Evolutionary conservation across 805 yeast species (phyloP).

Genomic region (Yamadazyma scolyti): DNA sequence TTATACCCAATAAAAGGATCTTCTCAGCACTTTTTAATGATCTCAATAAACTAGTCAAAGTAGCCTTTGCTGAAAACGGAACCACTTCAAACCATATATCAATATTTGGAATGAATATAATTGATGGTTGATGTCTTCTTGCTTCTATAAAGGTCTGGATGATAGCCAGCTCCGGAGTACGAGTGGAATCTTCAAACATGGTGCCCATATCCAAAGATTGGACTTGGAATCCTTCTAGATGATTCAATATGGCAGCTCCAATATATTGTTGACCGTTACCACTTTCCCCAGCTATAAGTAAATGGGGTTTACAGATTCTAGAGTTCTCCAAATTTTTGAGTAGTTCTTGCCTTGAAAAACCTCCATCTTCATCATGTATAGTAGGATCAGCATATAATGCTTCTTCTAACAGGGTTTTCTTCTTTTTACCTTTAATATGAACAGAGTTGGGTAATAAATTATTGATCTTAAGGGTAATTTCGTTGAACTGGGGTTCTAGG

Average conservation of each 20-base stretch:
- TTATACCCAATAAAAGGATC: constrained; percentile 69
- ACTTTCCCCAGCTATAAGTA: constrained; percentile 64
- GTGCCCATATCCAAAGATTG: constrained; percentile 82
- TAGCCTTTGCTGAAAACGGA: constrained; percentile 65
- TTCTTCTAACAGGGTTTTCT: constrained; percentile 58
- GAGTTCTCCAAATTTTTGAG: constrained; percentile 47
- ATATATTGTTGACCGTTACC: constrained; percentile 90
- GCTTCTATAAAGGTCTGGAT: constrained; percentile 87
- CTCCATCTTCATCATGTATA: constrained; percentile 55
- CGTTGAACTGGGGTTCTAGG: constrained; percentile 47
- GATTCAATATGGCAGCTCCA: constrained; percentile 75
- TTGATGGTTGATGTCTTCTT: constrained; percentile 82
- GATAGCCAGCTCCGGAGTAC: constrained; percentile 78
- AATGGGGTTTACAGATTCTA: constrained; percentile 77
- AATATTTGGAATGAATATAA: constrained; percentile 77
- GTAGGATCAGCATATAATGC: constrained; percentile 61
- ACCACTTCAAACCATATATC: constrained; percentile 72
- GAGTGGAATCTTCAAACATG: constrained; percentile 70
- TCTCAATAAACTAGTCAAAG: constrained; percentile 66
- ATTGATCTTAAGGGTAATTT: constrained; percentile 47
- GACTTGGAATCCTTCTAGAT: constrained; percentile 84
- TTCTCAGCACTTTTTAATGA: constrained; percentile 68
- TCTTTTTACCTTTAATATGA: constrained; percentile 37
- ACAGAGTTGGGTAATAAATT: constrained; percentile 54
- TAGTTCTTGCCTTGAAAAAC: constrained; percentile 67